Conservation (phyloP, 306 rosid species). For the Purshia tridentata region DNA sequence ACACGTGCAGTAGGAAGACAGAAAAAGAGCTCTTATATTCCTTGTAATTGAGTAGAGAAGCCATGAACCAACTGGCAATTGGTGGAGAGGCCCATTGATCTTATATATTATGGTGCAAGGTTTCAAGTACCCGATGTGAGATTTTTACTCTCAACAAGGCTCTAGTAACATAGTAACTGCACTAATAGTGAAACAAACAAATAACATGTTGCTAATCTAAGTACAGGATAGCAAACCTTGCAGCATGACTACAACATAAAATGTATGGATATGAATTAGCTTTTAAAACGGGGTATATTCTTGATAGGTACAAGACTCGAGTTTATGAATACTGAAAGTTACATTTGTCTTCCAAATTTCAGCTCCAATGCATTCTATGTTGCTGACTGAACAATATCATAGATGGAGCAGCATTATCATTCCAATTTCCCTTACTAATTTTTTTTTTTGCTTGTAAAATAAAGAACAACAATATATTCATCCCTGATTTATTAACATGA, state of each 20-base stretch:
- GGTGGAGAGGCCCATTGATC: too few relatives aligned
- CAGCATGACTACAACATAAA: too few relatives aligned
- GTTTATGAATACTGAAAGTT: neutral
- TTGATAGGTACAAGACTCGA: neutral
- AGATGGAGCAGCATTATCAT: neutral
- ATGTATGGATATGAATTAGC: neutral
- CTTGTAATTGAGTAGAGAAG: neutral
- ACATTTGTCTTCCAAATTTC: neutral
- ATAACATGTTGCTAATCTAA: too few relatives aligned
- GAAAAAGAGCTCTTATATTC: neutral
- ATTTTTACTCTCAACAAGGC: too few relatives aligned
- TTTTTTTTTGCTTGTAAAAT: too few relatives aligned
- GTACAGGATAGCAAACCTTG: too few relatives aligned
- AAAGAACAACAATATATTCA: neutral
- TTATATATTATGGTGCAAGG: too few relatives aligned
- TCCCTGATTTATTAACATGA: neutral
- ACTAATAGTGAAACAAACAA: too few relatives aligned
- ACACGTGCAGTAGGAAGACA: neutral
- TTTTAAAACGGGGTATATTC: neutral
- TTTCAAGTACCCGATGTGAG: too few relatives aligned
- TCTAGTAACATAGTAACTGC: too few relatives aligned
- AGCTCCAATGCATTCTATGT: neutral
- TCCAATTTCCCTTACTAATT: neutral
- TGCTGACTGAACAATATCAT: neutral
- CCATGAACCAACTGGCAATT: neutral